A percentile compares a stretch with the other conserved stretches of the same genome.
phyloP scores from a whole-genome alignment of 208 protist genomes.

The Blechomonas ayalai region DNA sequence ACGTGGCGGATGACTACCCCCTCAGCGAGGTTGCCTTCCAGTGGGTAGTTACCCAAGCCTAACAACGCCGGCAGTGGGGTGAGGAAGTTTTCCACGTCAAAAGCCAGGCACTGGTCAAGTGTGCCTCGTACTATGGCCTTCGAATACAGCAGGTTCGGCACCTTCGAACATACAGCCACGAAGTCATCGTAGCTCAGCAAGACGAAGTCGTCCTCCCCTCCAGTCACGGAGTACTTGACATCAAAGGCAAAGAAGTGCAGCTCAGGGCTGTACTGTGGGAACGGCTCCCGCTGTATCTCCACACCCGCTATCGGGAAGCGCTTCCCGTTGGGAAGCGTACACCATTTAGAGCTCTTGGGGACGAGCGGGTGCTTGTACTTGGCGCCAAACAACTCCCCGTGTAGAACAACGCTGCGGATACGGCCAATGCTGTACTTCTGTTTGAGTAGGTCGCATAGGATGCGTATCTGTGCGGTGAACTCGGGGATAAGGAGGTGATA shows the following conservation, averaged over 20 bases:
- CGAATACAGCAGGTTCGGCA: slow-evolving; percentile 66
- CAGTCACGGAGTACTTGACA: slow-evolving; percentile 76
- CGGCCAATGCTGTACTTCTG: slow-evolving; percentile 56
- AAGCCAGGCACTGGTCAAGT: slow-evolving; percentile 74
- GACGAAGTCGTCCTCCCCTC: slow-evolving; percentile 67
- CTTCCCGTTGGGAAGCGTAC: slow-evolving; percentile 73
- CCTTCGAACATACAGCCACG: slow-evolving; percentile 52
- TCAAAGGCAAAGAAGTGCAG: slow-evolving; percentile 86
- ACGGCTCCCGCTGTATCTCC: slow-evolving; percentile 73
- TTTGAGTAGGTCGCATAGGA: slow-evolving; percentile 60
- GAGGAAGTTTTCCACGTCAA: slow-evolving; percentile 84
- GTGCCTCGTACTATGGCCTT: slow-evolving; percentile 74
- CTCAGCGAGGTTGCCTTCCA: slow-evolving; percentile 87
- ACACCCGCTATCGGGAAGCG: slow-evolving; percentile 70
- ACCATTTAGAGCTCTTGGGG: slow-evolving; percentile 77
- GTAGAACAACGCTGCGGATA: slow-evolving; percentile 65
- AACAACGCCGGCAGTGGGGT: slow-evolving; percentile 78
- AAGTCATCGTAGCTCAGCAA: slow-evolving; percentile 79
- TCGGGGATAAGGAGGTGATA: slow-evolving; percentile 77
- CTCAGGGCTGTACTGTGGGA: slow-evolving; percentile 87
- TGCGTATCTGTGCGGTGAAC: slow-evolving; percentile 58
- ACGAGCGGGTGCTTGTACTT: slow-evolving; percentile 86
- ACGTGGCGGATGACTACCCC: slow-evolving; percentile 83
- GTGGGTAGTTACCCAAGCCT: slow-evolving; percentile 79
- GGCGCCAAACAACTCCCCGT: slow-evolving; percentile 82